Base-by-base conservation (phyloP, 208 protist species). In the Leishmania tarentolae region DNA sequence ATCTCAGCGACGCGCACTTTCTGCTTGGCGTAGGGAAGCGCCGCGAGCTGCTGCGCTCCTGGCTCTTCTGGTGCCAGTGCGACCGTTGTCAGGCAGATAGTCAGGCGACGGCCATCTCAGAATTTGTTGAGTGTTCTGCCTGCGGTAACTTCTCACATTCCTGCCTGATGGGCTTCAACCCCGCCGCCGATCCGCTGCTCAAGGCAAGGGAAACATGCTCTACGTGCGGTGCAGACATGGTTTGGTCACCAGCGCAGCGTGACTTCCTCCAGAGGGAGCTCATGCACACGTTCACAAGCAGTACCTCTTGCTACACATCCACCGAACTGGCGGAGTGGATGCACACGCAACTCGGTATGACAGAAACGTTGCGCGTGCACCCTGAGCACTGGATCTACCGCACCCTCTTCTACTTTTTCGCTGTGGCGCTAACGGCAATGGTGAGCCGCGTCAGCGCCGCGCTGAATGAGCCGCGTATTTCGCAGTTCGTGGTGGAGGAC, bases 41-140 rank as follows among this genome's bases (percentile, higher is more conserved):
- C 8, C 89, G 94, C 24, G 90, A 94, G 81, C 86, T 91, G 59
- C 85, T 97, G 46, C 90, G 90, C 50, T 94, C 91, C 72, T 97
- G 94, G 94, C 86, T 96, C 24, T 97, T 97, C 71, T 96, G 92
- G 92, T 97, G 94, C 52, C 74, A 72, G 24, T 97, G 94, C 82
- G 78, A 84, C 31, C 91, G 94, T 28, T 97, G 94, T 79, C 57
- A 65, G 56, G 78, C 57, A 28, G 92, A 96, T 81, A 91, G 81
- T 63, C 40, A 81, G 57, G 46, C 78, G 21, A 69, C 52, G 35
- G 80, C 92, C 11, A 84, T 90, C n/a, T 82, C 90, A n/a, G 93
- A 97, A 80, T 83, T 92, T 19, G 83, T 95, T 40, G 66, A 87
- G 73, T 97, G 93, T 63, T 68, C 72, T 19, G 31, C 84, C 1